Base-by-base conservation (phyloP, 805 yeast genomes). In the Pichia nakasei region DNA sequence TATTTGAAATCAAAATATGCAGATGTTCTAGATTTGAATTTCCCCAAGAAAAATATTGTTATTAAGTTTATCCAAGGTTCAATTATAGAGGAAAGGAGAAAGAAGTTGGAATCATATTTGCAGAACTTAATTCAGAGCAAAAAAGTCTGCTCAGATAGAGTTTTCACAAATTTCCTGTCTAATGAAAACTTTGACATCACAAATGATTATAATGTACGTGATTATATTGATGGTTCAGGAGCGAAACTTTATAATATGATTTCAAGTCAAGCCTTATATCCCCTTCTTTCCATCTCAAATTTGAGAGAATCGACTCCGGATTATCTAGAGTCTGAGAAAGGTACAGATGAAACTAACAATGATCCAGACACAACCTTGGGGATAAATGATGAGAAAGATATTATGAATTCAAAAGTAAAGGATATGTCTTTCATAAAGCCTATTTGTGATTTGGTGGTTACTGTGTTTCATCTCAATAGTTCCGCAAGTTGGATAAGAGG, bases 401-500 rank as follows among this genome's bases (percentile, higher is more conserved):
- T 9, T 7, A 12, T 12, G 15, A 15, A 24, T 4, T 20, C 17
- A 6, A 45, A 38, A 13, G 37, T 22, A 1, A 46, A 39, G 22
- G 46, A 48, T n/a, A 49, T 58, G 22, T 69, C 83, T 0, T 85
- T 85, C 61, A 82, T 87, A 13, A 82, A 80, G 54, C 94, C 96
- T 0, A 79, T 89, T 3, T 81, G 91, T 50, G 95, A 87, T 49
- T 57, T 86, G 11, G 71, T 88, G 41, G 72, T 85, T 18, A 68
- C 82, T 0, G 55, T 87, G 2, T 89, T 89, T 61, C 78, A 84
- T 26, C 61, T 85, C 20, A 53, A 60, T n/a, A 59, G 50, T 17
- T 70, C 84, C 2, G 78, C 77, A 38, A 76, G 78, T 38, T 86
- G 96, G 95, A 61, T 89, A 2, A 67, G 95, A 42, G 97, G 96